phyloP scores from a whole-genome alignment of 257 asterid species.

The Gardenia jasminoides region DNA sequence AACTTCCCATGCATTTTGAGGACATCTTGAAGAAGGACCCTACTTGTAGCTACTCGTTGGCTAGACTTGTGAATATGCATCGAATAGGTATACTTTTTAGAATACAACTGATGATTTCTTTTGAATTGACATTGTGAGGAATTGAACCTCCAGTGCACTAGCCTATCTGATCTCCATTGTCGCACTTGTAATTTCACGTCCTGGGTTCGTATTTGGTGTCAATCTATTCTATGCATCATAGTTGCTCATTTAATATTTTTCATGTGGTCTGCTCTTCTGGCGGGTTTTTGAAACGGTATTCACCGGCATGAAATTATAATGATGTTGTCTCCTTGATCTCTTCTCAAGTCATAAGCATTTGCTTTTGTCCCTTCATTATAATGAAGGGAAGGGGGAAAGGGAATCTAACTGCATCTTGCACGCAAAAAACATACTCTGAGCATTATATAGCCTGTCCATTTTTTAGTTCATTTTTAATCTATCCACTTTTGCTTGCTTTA shows the following conservation, averaged over 20 bases:
- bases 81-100: constrained; percentile 45
- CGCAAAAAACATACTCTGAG: too few species aligned
- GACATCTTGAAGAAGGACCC: constrained; percentile 78
- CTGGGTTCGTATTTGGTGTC: not conserved
- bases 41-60: constrained; percentile 63
- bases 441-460: not conserved
- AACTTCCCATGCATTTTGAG: constrained; percentile 53
- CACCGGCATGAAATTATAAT: not conserved
- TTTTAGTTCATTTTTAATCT: not conserved
- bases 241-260: not conserved
- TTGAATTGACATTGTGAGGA: not conserved
- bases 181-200: not conserved
- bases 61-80: constrained; percentile 61
- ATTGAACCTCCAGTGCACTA: not conserved
- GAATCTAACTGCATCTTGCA: not conserved
- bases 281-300: not conserved
- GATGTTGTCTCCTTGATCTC: not conserved
- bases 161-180: not conserved
- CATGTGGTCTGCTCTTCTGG: not conserved
- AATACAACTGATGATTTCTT: not conserved
- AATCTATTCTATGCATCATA: not conserved
- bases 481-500: too few species aligned
- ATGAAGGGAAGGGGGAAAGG: not conserved
- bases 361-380: not conserved
- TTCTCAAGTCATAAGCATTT: not conserved